Evolutionary conservation across 164 flowering plant genomes (phyloP), one percentile per base, ranked within the genome.

Genomic region (Umbellularia californica): DNA sequence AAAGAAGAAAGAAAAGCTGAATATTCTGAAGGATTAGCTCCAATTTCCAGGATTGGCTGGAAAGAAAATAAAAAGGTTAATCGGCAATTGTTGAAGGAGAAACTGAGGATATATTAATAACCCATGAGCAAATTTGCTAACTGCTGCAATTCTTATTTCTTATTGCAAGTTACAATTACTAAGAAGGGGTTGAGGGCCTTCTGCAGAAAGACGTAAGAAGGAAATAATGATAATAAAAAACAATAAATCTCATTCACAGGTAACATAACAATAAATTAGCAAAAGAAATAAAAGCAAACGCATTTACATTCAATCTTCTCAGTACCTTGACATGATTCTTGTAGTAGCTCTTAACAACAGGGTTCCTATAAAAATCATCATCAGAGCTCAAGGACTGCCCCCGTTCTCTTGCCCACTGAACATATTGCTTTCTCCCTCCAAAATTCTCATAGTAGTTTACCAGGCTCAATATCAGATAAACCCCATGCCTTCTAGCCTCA

Each of bases 341-440:
- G 82, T 83, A 87, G 81, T 67, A 87, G n/a, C 74, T 76, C 75
- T 81, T 88, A 50, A 75, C 77, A 3, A 79, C 69, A 14, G 86
- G 41, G 69, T 84, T 80, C 28, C 79, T 81, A 63, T 77, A 89
- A 65, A 88, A 88, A 47, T 86, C 89, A 74, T 89, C 92, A 1
- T 85, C 84, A 20, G 63, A 73, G 60, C 50, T 78, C 73, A 87
- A 7, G 51, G 55, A 2, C 52, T 81, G 79, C 0, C 86, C 88
- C 15, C 69, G 70, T 2, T 85, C 81, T 50, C 77, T 81, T n/a
- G 83, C 90, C 90, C 89, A 83, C n/a, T 87, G 76, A n/a, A 85
- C 87, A 68, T 88, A 89, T 64, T 84, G 86, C 20, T 66, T 62
- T 73, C 75, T 86, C 27, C 90, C 94, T 25, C 94, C 94, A 72